Evolutionary conservation across 2,329 filamentous ascomycete species (phyloP), one percentile per base, ranked within the genome.

Genomic region (Sporothrix sp.): DNA sequence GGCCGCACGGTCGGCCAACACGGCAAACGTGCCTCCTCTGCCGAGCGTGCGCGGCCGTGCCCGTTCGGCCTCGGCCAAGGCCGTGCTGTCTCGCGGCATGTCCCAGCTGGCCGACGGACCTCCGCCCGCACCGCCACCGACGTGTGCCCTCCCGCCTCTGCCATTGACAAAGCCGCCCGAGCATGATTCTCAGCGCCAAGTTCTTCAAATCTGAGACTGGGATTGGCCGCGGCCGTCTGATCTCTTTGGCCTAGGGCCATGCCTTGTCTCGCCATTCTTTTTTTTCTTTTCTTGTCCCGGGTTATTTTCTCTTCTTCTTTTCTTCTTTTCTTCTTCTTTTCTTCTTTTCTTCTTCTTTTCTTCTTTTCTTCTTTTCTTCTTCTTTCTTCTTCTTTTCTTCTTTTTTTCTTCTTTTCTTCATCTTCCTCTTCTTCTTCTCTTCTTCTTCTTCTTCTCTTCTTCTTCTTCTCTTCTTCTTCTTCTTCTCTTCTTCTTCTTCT

Each of bases 61-160:
- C 3, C 56, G 58, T 13, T 59, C 58, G 20, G 40, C 56, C 5
- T 50, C 52, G 1, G 36, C 56, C 16, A 57, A 59, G 37, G 27
- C 43, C 13, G 49, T 56, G 4, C 30, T 56, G 23, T 68, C 66
- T 48, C 66, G 73, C 50, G 78, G 75, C 61, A 70, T 77, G 69
- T 70, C 74, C 6, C 72, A 76, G 23, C 63, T 77, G 33, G 64
- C 63, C 1, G 69, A 73, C 11, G 73, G 72, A 1, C 75, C 75
- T 27, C 76, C 76, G 1, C 75, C 71, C 14, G 72, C 68, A 13
- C 76, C 76, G 7, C 76, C 76, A 5, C 76, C 76, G 21, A 77
- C 66, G 10, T 71, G 71, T 56, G 75, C 76, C 13, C 66, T 80
- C 20, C 76, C 76, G 16, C 76, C 76, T 0, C 68, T 57, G 11